Conservation (phyloP, 2,329 filamentous ascomycete species). For the Botrytis pseudocinerea region DNA sequence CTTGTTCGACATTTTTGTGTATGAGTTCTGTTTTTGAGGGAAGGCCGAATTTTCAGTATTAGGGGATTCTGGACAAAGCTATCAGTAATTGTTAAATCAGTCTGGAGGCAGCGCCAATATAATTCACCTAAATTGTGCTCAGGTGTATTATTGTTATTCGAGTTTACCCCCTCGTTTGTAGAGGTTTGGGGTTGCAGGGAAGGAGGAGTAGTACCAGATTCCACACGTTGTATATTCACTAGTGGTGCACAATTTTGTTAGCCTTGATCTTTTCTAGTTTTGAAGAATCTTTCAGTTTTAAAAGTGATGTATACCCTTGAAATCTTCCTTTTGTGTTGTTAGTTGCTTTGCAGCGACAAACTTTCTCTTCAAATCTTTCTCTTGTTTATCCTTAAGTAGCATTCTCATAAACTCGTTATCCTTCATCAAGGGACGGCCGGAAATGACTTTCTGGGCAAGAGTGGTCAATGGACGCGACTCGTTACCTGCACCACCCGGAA, state of each 20-base stretch:
- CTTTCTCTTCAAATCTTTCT: background rate
- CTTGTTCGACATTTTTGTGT: conserved; percentile 18
- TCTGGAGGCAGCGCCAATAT: background rate
- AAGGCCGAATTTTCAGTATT: background rate
- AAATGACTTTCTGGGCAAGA: background rate
- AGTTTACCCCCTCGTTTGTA: background rate
- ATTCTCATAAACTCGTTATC: conserved; percentile 19
- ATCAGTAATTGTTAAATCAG: background rate
- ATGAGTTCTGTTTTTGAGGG: background rate
- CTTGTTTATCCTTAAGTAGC: conserved; percentile 8
- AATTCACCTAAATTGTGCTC: background rate
- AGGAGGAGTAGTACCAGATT: background rate
- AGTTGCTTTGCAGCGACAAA: too few relatives aligned
- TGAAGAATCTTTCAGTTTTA: background rate
- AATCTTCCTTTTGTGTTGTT: background rate
- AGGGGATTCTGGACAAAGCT: background rate
- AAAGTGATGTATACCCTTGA: conserved; percentile 5
- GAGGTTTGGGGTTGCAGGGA: background rate
- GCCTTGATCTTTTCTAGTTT: background rate
- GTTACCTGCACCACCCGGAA: background rate
- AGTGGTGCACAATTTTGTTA: background rate
- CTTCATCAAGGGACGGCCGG: background rate
- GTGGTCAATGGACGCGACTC: too few relatives aligned
- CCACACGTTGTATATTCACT: conserved; percentile 5
- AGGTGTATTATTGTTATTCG: background rate